A percentile compares a stretch with the other conserved stretches of the same genome.
These are phyloP conservation scores for Xylaria sp. DNA, from an alignment of 2,329 filamentous ascomycete species.

Conservation along the genomic window DNA sequence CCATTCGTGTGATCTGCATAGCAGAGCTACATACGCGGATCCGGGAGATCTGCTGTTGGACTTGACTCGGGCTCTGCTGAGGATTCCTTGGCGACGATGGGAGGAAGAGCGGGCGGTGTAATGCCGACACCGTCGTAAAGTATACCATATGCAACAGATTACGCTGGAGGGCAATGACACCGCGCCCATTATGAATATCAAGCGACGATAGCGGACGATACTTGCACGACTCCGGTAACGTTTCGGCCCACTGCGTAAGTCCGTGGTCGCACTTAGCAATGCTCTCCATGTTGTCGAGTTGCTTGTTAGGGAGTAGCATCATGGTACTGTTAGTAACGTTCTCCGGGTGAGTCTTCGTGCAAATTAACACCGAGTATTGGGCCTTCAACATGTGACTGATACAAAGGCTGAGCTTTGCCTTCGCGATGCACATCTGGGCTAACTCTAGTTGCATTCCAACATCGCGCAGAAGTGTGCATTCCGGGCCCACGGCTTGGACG, in stretches of 20 bases:
- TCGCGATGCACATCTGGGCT: slow-evolving; percentile 89
- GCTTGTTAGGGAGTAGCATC: slow-evolving; percentile 92
- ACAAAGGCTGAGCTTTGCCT: slow-evolving; percentile 88
- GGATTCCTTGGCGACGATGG: slow-evolving; percentile 72
- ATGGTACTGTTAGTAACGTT: slow-evolving; percentile 80
- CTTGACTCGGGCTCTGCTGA: slow-evolving; percentile 68
- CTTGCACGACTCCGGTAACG: slow-evolving; percentile 76
- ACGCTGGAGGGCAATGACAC: slow-evolving; percentile 75
- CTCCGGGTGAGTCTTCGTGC: slow-evolving; percentile 82
- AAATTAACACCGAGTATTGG: slow-evolving; percentile 91
- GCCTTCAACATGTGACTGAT: slow-evolving; percentile 90
- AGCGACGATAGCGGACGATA: slow-evolving; percentile 68
- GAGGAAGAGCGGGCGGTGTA: slow-evolving; percentile 91
- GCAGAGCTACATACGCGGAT: slow-evolving; percentile 86
- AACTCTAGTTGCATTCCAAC: slow-evolving; percentile 79
- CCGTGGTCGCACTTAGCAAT: slow-evolving; percentile 83
- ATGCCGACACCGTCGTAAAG: slow-evolving; percentile 87
- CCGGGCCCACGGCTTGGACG: slow-evolving; percentile 73
- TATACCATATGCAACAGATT: slow-evolving; percentile 95
- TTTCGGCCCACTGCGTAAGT: slow-evolving; percentile 79
- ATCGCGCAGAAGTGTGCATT: slow-evolving; percentile 78
- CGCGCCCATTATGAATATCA: slow-evolving; percentile 69
- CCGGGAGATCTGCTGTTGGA: slow-evolving; percentile 87
- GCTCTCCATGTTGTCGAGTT: slow-evolving; percentile 81
- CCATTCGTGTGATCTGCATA: slow-evolving; percentile 85